Base-by-base conservation (phyloP, 23 red algal genomes). In the Gracilaria gracilis region DNA sequence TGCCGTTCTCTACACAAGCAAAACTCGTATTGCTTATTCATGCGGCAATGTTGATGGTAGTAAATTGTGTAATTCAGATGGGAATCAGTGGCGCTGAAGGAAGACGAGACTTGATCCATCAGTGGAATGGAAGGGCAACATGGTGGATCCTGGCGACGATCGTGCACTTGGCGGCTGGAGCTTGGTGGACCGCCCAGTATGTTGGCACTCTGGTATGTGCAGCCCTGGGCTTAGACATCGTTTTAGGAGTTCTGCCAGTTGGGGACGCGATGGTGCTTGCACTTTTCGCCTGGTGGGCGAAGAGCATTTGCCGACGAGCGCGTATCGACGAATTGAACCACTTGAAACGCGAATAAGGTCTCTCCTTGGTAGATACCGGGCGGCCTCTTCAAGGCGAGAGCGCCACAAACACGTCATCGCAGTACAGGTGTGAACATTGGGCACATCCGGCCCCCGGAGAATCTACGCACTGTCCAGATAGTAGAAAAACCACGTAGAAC, bases 91-190 rank as follows among this genome's bases (percentile, higher is more conserved):
- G 72, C 14, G 72, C 72, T 23, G 72, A 77, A 32, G 72, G 72
- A 49, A 77, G 72, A 51, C 20, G 27, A 19, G 72, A 77, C 50
- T 11, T 77, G 39, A 27, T 77, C 9, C 21, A 9, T 19, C 12
- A 34, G 1, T 77, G 72, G 72, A 46, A 31, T 2, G 72, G 40
- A 77, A 0, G 42, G 34, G 19, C 3, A 17, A 15, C n/a, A 32
- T 77, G 72, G 72, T 77, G 72, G 72, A 50, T 77, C n/a, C 13
- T 51, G 31, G 31, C 72, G 4, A 51, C 46, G 42, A 50, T 77
- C 50, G 40, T 77, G 4, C 21, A 46, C 38, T 25, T 51, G 9
- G 20, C 13, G 38, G 1, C 27, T 25, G 46, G 46, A 51, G 21
- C 20, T 5, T 77, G 42, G 38, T 77, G 72, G 72, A 31, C 21